Evolutionary conservation across 1,139 yeast genomes (phyloP), one percentile per base, ranked within the genome.

Genomic region (Saccharomyces hybrid): DNA sequence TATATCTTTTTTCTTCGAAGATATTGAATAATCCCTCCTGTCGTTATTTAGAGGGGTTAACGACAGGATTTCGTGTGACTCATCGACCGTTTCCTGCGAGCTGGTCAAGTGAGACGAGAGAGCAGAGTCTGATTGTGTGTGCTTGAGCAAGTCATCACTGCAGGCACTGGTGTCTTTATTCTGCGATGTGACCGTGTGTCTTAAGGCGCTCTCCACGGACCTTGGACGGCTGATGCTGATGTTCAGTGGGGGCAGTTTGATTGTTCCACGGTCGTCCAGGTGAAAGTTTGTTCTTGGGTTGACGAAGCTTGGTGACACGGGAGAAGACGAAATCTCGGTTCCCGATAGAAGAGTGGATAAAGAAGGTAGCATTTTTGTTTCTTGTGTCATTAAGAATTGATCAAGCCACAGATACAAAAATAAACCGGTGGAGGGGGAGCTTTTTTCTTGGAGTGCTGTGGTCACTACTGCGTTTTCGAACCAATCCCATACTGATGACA

Each of bases 131-230:
- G 42, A 38, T 38, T 16, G 42, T 9, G 52, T 29, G 47, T 32
- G 29, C 28, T 38, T 32, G 23, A 32, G 44, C 38, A 26, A 19
- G 14, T 48, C n/a, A 19, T 32, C 28, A 14, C 50, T 23, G 16
- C 14, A 48, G 46, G 28, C 13, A 9, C 23, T 48, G n/a, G 32
- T 13, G n/a, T 38, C 14, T 19, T 44, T 49, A n/a, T 49, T 46
- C 29, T 25, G 44, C n/a, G 51, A 16, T 4, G 47, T 41, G 23
- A 58, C 57, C 3, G 66, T 60, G 47, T 62, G 59, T 52, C 67
- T 64, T 32, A 63, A 34, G 13, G 66, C 62, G 46, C 65, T 61
- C 47, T 64, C 68, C 3, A 59, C 60, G 19, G 66, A 60, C 29
- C 53, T 58, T n/a, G 66, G 66, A 25, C 67, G 56, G 26, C 53